These are phyloP conservation scores for Amanita fuliginea DNA, from an alignment of 768 basidiomycete genomes.

Conservation along the genomic window DNA sequence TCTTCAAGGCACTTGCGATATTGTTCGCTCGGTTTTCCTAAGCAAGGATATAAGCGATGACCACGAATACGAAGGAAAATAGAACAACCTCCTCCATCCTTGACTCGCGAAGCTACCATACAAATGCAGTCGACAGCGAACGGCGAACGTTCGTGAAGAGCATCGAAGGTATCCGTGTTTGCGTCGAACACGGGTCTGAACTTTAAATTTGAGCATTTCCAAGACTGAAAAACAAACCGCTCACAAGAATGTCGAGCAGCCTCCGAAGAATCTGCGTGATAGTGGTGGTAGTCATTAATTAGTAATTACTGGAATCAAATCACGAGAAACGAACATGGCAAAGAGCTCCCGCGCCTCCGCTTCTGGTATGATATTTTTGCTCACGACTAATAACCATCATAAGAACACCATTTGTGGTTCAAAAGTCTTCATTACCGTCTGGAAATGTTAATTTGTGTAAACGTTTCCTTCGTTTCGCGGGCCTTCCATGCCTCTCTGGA, in stretches of 20 bases:
- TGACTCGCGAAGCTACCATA: slow-evolving; percentile 84
- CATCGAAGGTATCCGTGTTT: slow-evolving; percentile 74
- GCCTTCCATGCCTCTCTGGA: slow-evolving; percentile 57
- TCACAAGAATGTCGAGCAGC: slow-evolving; percentile 78
- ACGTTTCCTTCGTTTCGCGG: slow-evolving; percentile 62
- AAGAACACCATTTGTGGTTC: neutral
- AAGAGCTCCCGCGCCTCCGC: slow-evolving; percentile 80
- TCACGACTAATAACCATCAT: slow-evolving; percentile 49
- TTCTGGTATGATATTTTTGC: slow-evolving; percentile 72
- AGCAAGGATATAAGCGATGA: slow-evolving; percentile 7
- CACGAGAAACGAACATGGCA: slow-evolving; percentile 46
- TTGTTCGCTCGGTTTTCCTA: slow-evolving; percentile 66
- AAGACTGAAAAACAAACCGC: neutral
- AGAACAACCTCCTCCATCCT: slow-evolving; percentile 75
- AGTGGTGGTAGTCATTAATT: slow-evolving; percentile 3
- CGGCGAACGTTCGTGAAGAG: slow-evolving; percentile 79
- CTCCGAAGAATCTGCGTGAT: slow-evolving; percentile 65
- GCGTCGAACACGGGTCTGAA: slow-evolving; percentile 72
- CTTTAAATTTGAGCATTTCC: slow-evolving; percentile 1
- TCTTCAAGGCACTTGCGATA: slow-evolving; percentile 70
- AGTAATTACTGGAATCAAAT: slow-evolving; percentile 1
- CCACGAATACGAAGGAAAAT: neutral
- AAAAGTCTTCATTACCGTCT: slow-evolving; percentile 41
- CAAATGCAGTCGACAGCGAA: slow-evolving; percentile 91
- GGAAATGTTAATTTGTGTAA: slow-evolving; percentile 61